These are phyloP conservation scores for Colletotrichum camelliae DNA, from an alignment of 2,329 filamentous ascomycete genomes.

Conservation along the genomic window DNA sequence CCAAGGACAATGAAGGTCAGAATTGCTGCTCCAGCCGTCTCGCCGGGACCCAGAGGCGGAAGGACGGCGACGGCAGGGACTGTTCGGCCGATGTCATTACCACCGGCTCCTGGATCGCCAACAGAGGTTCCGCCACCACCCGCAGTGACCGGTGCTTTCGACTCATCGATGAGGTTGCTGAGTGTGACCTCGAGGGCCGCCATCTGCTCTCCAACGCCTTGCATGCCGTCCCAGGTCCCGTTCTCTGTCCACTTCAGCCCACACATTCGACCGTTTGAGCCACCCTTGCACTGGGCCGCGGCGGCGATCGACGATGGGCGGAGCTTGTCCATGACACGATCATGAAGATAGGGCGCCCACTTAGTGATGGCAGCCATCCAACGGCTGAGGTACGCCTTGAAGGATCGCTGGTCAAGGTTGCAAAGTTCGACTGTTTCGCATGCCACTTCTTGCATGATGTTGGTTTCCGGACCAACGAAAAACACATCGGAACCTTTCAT, in stretches of 20 bases:
- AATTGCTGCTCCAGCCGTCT: conserved; percentile 73
- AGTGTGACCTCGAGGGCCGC: conserved; percentile 69
- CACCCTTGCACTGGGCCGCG: conserved; percentile 62
- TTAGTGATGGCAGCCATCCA: conserved; percentile 68
- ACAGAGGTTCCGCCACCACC: conserved; percentile 63
- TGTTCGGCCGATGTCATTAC: conserved; percentile 48
- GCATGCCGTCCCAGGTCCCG: conserved; percentile 60
- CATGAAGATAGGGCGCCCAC: conserved; percentile 65
- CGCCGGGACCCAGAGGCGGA: conserved; percentile 45
- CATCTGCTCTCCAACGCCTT: conserved; percentile 75
- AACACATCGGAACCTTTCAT: conserved; percentile 59
- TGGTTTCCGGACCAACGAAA: conserved; percentile 54
- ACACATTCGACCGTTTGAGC: conserved; percentile 61
- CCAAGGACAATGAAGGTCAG: conserved; percentile 63
- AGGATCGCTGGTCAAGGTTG: conserved; percentile 66
- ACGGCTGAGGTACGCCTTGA: conserved; percentile 67
- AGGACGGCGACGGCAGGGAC: conserved; percentile 39
- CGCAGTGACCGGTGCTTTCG: conserved; percentile 45
- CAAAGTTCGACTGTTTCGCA: conserved; percentile 68
- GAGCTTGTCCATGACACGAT: conserved; percentile 58
- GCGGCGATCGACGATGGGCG: conserved; percentile 62
- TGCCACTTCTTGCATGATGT: conserved; percentile 69
- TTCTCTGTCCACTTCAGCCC: conserved; percentile 64
- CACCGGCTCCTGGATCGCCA: conserved; percentile 51
- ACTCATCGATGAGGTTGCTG: conserved; percentile 58